Percentiles rank a stretch among this genome's conserved stretches.
Evolutionary conservation across 345 rosid species (phyloP).

Genomic region (Heritiera littoralis): DNA sequence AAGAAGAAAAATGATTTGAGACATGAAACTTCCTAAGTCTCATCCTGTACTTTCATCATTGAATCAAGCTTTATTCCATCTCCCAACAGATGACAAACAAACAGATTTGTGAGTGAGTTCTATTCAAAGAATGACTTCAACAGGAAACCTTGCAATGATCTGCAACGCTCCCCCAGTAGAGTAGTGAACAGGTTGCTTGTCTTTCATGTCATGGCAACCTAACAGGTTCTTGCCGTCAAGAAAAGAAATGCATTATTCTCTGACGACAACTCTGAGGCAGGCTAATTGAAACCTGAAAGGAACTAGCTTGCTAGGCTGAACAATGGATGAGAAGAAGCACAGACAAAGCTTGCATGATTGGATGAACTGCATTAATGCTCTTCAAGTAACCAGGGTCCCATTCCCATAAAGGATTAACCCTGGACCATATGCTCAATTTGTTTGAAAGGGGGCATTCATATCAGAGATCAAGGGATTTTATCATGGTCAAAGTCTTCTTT

Average conservation of each 20-base stretch:
- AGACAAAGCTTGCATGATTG: neutral
- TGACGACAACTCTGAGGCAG: neutral
- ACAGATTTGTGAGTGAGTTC: too few species aligned
- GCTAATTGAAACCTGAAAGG: too few species aligned
- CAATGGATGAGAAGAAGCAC: too few species aligned
- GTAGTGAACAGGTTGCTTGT: neutral
- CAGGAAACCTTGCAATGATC: neutral
- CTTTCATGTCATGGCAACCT: neutral
- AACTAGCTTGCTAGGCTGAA: too few species aligned
- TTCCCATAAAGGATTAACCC: neutral
- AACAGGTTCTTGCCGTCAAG: too few species aligned
- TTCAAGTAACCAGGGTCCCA: neutral
- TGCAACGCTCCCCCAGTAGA: neutral
- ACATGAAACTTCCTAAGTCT: neutral
- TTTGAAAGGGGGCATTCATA: neutral
- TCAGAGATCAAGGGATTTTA: neutral
- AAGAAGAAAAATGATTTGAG: too few species aligned
- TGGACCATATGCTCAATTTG: neutral
- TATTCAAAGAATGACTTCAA: neutral
- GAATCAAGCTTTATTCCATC: neutral
- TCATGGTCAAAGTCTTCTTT: neutral
- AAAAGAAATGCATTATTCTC: neutral
- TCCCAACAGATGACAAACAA: neutral
- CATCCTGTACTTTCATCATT: neutral
- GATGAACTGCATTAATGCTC: constrained; percentile 6